Conservation (phyloP, 208 protist genomes). For the Leishmania braziliensis region DNA sequence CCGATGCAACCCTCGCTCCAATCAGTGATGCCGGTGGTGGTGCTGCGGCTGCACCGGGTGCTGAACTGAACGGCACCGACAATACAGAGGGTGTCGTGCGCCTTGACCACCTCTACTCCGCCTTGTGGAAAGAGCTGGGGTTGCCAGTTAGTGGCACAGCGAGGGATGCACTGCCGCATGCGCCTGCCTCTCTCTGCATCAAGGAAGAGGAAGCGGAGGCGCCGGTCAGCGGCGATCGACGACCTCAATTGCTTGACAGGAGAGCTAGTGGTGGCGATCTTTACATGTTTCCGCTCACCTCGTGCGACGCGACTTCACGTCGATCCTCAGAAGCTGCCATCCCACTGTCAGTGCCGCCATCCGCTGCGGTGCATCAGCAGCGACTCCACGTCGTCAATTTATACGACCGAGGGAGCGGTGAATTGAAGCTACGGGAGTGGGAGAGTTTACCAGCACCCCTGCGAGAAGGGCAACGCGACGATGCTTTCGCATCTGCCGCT, state of each 20-base stretch:
- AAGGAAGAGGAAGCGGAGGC: not conserved
- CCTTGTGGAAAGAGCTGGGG: slow-evolving; percentile 27
- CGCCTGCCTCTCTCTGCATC: not conserved
- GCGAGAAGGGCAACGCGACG: not conserved
- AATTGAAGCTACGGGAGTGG: not conserved
- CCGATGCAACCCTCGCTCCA: slow-evolving; percentile 9
- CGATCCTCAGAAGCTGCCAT: not conserved
- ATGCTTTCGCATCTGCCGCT: not conserved
- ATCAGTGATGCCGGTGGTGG: slow-evolving; percentile 10
- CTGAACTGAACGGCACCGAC: not conserved
- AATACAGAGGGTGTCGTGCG: not conserved
- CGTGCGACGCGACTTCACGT: not conserved
- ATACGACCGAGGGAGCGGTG: not conserved
- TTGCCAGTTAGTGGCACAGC: not conserved
- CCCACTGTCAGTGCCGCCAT: not conserved
- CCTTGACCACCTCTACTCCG: slow-evolving; percentile 19
- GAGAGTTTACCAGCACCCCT: not conserved
- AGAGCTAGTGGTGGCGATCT: slow-evolving; percentile 1
- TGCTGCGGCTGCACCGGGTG: not conserved
- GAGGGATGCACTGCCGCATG: not conserved
- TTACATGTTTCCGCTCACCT: not conserved
- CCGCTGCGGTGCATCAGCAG: not conserved
- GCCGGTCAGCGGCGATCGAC: not conserved
- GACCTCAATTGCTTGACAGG: not conserved
- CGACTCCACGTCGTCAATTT: not conserved